phyloP scores from a whole-genome alignment of 2,329 filamentous ascomycete genomes.

The Falciphora oryzae region DNA sequence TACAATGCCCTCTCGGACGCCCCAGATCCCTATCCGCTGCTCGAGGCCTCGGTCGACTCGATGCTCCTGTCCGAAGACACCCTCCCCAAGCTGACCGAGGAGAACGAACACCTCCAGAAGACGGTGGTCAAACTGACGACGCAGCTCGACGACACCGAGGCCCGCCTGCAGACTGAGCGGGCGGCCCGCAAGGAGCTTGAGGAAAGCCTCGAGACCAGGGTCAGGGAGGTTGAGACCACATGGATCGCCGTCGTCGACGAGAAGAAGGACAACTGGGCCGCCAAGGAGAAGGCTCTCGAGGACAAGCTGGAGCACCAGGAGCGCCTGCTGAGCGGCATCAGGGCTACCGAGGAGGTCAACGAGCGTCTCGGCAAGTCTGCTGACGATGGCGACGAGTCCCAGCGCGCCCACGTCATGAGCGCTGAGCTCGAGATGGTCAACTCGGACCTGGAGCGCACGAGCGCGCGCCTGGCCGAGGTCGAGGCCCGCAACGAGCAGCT shows the following conservation, averaged over 20 bases:
- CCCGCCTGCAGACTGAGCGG: constrained; percentile 72
- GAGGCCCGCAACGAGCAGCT: constrained; percentile 93
- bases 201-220: constrained; percentile 67
- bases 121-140: constrained; percentile 68
- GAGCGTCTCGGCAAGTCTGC: constrained; percentile 71
- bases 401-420: constrained; percentile 63
- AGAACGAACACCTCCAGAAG: constrained; percentile 82
- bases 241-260: constrained; percentile 89
- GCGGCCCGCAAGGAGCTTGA: constrained; percentile 69
- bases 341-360: constrained; percentile 94
- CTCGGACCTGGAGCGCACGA: constrained; percentile 86
- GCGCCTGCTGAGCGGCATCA: constrained; percentile 84
- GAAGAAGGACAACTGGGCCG: constrained; percentile 93
- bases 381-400: constrained; percentile 45
- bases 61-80: constrained; percentile 90
- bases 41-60: constrained; percentile 94
- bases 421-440: constrained; percentile 93
- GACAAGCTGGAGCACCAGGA: constrained; percentile 96
- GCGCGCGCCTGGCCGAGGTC: constrained; percentile 78
- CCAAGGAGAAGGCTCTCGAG: constrained; percentile 81
- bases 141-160: constrained; percentile 79
- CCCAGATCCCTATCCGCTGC: constrained; percentile 90
- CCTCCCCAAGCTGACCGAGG: constrained; percentile 78
- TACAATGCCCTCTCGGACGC: constrained; percentile 94
- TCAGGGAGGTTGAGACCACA: constrained; percentile 84